A percentile compares a stretch with the other conserved stretches of the same genome.
Evolutionary conservation across 495 filamentous ascomycete species (phyloP).

Genomic region (Penicillium daleae): DNA sequence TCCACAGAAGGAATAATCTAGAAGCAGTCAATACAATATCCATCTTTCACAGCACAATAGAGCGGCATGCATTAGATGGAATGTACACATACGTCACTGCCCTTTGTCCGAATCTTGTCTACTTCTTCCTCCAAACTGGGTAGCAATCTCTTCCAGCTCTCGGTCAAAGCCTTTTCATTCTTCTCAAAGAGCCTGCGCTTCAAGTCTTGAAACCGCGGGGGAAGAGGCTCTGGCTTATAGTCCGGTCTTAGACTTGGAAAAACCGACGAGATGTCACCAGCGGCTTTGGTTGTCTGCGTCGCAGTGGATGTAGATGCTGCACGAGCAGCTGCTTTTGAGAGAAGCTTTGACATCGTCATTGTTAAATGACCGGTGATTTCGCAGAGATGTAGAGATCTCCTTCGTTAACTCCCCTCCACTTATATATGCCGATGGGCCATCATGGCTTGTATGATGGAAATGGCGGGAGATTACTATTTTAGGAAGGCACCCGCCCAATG

Average conservation of each 20-base stretch:
- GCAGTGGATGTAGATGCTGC: constrained; percentile 42
- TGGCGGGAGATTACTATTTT: constrained; percentile 14
- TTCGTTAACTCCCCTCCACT: neutral
- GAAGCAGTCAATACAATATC: constrained; percentile 20
- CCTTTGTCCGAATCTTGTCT: constrained; percentile 49
- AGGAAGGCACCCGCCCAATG: neutral
- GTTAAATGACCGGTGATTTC: neutral
- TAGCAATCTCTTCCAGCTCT: constrained; percentile 74
- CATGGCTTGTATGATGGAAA: constrained; percentile 5
- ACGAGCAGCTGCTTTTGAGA: constrained; percentile 38
- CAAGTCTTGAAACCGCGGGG: constrained; percentile 74
- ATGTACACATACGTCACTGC: constrained; percentile 48
- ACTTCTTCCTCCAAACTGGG: constrained; percentile 55
- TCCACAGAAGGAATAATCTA: constrained; percentile 64
- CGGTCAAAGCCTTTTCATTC: constrained; percentile 61
- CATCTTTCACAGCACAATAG: neutral
- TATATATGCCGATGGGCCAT: constrained; percentile 16
- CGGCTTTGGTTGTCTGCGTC: constrained; percentile 46
- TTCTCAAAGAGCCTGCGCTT: constrained; percentile 66
- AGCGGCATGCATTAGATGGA: neutral
- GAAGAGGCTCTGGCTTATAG: constrained; percentile 62
- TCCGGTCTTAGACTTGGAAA: constrained; percentile 79
- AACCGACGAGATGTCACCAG: constrained; percentile 80
- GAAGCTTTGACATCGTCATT: constrained; percentile 40
- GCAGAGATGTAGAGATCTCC: neutral